Percentiles rank a stretch among this genome's conserved stretches.
These are phyloP conservation scores for Panus rudis DNA, from an alignment of 768 basidiomycete genomes.

Conservation along the genomic window DNA sequence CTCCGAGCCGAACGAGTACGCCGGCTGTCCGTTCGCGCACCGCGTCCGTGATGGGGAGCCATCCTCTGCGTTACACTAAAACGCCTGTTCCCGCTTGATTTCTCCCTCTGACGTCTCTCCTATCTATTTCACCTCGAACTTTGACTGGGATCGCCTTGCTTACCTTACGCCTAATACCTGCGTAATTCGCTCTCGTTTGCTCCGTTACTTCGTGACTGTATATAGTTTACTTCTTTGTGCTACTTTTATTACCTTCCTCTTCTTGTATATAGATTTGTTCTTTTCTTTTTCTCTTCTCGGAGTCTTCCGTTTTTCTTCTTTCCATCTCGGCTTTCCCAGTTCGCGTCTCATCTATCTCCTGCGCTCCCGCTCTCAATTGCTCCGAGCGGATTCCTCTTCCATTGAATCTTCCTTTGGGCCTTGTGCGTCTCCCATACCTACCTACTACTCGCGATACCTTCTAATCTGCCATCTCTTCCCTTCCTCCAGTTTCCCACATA, in stretches of 20 bases:
- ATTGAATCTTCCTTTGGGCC: neutral
- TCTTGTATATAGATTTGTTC: slow-evolving; percentile 23
- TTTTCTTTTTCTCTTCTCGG: slow-evolving; percentile 15
- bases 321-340: slow-evolving; percentile 4
- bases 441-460: slow-evolving; percentile 4
- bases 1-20: slow-evolving; percentile 12
- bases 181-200: slow-evolving; percentile 12
- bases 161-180: slow-evolving; percentile 15
- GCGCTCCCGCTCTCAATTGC: slow-evolving; percentile 24
- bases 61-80: slow-evolving; percentile 22
- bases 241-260: slow-evolving; percentile 27
- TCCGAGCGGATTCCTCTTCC: slow-evolving; percentile 6
- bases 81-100: slow-evolving; percentile 22
- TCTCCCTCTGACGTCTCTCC: slow-evolving; percentile 13
- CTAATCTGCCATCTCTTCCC: slow-evolving; percentile 1
- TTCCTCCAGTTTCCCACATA: slow-evolving; percentile 3
- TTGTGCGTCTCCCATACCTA: slow-evolving; percentile 8
- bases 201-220: slow-evolving; percentile 12
- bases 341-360: slow-evolving; percentile 19
- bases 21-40: slow-evolving; percentile 26
- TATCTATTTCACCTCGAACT: too few relatives aligned
- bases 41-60: slow-evolving; percentile 24
- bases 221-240: slow-evolving; percentile 8
- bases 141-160: slow-evolving; percentile 12
- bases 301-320: slow-evolving; percentile 2